Conservation (phyloP, 2,329 filamentous ascomycete species). For the Knufia petricola region DNA sequence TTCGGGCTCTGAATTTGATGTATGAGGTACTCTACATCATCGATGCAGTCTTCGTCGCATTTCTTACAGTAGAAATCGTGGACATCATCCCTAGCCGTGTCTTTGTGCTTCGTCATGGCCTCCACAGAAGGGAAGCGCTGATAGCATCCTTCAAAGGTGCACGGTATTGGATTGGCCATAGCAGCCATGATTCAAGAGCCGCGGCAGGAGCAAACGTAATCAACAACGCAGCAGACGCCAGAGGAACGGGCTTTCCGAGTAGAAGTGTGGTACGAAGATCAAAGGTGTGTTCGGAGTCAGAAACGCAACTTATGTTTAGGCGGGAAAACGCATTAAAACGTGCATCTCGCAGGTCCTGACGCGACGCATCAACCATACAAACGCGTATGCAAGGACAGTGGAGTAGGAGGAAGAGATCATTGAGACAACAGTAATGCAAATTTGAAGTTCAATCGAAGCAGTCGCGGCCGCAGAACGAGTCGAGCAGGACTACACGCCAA, state of each 20-base stretch:
- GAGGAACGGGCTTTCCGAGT: too few relatives aligned
- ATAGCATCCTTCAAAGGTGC: conserved; percentile 39
- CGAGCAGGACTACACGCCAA: not conserved
- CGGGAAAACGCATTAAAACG: too few relatives aligned
- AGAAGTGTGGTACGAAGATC: too few relatives aligned
- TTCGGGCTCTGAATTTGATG: conserved; percentile 40
- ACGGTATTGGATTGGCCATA: conserved; percentile 23
- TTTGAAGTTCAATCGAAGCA: conserved; percentile 9
- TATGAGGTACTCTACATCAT: conserved; percentile 35
- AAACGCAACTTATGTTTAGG: too few relatives aligned
- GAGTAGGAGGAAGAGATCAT: not conserved
- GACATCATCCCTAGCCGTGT: conserved; percentile 29
- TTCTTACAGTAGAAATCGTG: conserved; percentile 34
- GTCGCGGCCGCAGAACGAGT: conserved; percentile 2
- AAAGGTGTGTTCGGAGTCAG: too few relatives aligned
- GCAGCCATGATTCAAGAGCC: not conserved
- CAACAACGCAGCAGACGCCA: too few relatives aligned
- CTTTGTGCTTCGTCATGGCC: conserved; percentile 45
- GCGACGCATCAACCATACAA: not conserved
- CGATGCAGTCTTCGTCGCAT: conserved; percentile 38
- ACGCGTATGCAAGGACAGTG: not conserved
- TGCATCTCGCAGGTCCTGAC: too few relatives aligned
- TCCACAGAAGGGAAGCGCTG: conserved; percentile 36
- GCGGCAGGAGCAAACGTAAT: not conserved
- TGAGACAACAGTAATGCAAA: not conserved